These are phyloP conservation scores for Balakata baccata DNA, from an alignment of 345 rosid species.

Conservation along the genomic window DNA sequence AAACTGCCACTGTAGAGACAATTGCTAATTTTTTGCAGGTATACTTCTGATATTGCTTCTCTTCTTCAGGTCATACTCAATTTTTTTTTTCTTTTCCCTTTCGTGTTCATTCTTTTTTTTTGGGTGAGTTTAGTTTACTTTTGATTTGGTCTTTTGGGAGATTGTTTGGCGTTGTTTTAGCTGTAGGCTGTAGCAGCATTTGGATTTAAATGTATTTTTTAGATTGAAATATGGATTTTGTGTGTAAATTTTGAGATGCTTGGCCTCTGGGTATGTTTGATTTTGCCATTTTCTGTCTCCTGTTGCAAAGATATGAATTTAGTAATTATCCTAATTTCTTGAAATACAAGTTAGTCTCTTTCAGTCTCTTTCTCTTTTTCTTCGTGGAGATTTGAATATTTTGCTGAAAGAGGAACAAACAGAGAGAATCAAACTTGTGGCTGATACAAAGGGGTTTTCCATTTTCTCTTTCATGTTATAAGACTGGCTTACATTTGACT, in stretches of 20 bases:
- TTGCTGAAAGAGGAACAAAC: background rate
- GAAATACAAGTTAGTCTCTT: too few species aligned
- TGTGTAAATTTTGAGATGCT: background rate
- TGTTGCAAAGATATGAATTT: background rate
- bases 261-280: background rate
- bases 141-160: background rate
- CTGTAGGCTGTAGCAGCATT: background rate
- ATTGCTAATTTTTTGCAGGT: constrained; percentile 96
- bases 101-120: background rate
- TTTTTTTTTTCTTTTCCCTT: background rate
- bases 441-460: background rate
- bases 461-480: background rate
- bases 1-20: constrained; percentile 90
- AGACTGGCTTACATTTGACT: background rate
- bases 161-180: background rate
- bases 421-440: background rate
- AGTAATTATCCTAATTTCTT: background rate
- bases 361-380: background rate
- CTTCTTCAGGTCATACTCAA: background rate
- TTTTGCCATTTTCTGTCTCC: background rate
- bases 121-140: background rate
- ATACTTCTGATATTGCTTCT: too few species aligned
- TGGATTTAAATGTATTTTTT: background rate
- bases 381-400: background rate
- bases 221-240: background rate